Conservation (phyloP, 306 rosid genomes). For the Prunus armeniaca region DNA sequence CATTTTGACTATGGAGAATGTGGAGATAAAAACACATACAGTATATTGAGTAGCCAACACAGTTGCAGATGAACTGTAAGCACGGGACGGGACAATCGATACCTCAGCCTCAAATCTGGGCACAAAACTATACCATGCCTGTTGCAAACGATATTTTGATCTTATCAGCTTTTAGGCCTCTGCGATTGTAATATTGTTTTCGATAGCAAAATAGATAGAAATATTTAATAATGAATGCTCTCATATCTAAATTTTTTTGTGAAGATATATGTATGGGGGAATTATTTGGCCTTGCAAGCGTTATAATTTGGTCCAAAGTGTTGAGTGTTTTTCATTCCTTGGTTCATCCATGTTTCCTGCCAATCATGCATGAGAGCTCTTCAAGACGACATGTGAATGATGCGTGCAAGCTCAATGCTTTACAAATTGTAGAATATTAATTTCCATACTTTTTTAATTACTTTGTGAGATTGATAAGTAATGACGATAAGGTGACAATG, state of each 20-base stretch:
- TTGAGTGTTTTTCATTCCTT: no score
- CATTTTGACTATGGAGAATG: not conserved
- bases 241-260: not conserved
- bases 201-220: not conserved
- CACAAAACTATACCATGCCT: not conserved
- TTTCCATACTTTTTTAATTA: no score
- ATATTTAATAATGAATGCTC: not conserved
- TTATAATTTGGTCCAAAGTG: not conserved
- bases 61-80: not conserved
- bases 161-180: not conserved
- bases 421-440: no score
- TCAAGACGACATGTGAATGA: no score
- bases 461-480: no score
- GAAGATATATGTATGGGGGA: not conserved
- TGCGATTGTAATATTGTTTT: not conserved
- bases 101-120: not conserved
- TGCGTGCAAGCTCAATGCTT: no score
- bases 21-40: not conserved
- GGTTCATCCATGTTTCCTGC: no score
- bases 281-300: not conserved
- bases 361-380: no score
- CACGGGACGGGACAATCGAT: not conserved
- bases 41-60: not conserved
- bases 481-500: no score
- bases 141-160: not conserved